Base-by-base conservation (phyloP, 78 protist species). In the Cavenderia fasciculata region DNA sequence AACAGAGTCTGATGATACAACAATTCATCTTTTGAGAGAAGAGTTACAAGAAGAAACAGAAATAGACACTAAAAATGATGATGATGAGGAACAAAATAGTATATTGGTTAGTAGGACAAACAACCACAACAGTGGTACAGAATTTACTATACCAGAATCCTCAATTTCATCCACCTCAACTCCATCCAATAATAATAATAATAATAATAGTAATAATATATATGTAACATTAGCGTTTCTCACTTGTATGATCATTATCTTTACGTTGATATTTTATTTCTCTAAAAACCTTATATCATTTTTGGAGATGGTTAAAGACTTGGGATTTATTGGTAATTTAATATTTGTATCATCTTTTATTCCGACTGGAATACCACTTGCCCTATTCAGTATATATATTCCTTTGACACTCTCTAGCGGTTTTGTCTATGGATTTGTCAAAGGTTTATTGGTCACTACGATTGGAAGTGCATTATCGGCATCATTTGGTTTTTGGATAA, bases 281-380 rank as follows among this genome's bases (percentile, higher is more conserved):
- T 82, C 90, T 40, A 82, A 82, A 14, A 65, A 82, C 61, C 36
- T 82, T 23, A 33, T 68, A 27, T 46, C 76, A 40, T 82, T 82
- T 54, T 51, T 82, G 19, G 90, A 82, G 62, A 34, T 82, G 57
- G 90, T 82, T 8, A 69, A 82, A 69, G 56, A 82, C 10, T 44
- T 68, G 63, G 90, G 90, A 10, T 2, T 43, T 12, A 33, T 65
- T 40, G 90, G 90, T 7, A 82, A 82, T 43, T 23, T 82, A 4
- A 82, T 82, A 12, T 68, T 82, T 52, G 90, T 40, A 18, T 34
- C 56, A 19, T 71, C 90, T 29, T 82, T 31, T 44, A 14, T 82
- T 41, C 90, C 90, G 21, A 82, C 90, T 31, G 90, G 90, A 31
- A 69, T 82, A 27, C 90, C 90, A 41, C 40, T 82, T n/a, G 90